Evolutionary conservation across 1,284 basidiomycete genomes (phyloP), one percentile per base, ranked within the genome.

Genomic region (Stygiomarasmius scandens): DNA sequence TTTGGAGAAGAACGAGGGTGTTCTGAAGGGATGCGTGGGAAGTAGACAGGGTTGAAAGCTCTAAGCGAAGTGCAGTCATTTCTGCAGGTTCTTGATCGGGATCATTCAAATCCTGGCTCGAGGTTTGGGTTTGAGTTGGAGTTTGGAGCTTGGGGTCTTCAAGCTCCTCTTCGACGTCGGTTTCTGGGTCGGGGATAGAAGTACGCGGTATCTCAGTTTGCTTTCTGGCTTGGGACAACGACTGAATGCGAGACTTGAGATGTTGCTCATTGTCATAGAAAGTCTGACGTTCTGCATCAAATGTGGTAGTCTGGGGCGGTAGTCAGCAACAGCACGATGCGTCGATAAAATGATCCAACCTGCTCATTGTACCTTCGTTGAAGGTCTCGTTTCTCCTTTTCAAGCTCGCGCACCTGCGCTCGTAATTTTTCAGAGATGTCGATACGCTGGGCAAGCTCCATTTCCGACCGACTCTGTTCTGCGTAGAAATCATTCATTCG

Each of bases 241-340:
- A 90, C 67, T 90, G 88, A 52, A 93, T 93, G 57, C 90, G 89
- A 46, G 90, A 93, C 71, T 92, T 93, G 55, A 93, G 83, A 72
- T 93, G 90, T 67, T 92, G 89, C 64, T 93, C 91, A 67, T 90
- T 92, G 72, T 93, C 91, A 66, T 92, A 93, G 68, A 92, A 90
- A 14, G 91, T 83, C 69, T 93, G 91, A 46, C 90, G 85, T 71
- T 93, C 90, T 11, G 90, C 89, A 69, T 93, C 90, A 67, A 92
- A 93, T 5, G 88, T 89, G 22, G 82, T 74, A 23, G 86, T 89
- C 89, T 93, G 55, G 49, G 55, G 56, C 53, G 54, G 60, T 64
- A 62, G 58, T 60, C 49, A 60, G 61, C 38, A n/a, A n/a, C 6
- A 41, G 16, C 5, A 4, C 43, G 6, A 27, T 45, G n/a, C 36